phyloP scores from a whole-genome alignment of 345 rosid species.

The Salix udensis region DNA sequence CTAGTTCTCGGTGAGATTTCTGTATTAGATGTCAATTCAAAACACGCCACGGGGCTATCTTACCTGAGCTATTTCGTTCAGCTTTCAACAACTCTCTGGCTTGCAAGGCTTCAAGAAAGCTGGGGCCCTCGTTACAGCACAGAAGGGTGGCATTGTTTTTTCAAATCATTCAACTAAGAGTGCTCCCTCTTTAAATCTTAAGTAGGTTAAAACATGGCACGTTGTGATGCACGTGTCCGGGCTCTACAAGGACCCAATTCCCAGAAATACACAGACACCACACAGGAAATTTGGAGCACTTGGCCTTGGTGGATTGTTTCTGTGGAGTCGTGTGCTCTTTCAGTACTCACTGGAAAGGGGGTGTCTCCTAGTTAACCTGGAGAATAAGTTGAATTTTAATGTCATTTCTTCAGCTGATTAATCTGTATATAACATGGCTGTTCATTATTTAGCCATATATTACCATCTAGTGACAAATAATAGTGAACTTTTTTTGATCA shows the following conservation, averaged over 20 bases:
- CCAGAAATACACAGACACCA: neutral
- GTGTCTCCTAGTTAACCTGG: no score
- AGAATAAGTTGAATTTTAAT: no score
- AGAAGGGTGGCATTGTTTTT: neutral
- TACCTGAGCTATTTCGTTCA: no score
- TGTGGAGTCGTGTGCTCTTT: no score
- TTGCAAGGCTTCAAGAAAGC: no score
- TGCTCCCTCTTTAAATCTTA: neutral
- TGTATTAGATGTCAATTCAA: no score
- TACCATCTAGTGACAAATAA: neutral
- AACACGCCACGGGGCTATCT: no score
- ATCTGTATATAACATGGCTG: neutral
- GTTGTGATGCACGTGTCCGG: neutral
- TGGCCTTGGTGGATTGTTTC: neutral
- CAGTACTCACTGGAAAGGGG: no score
- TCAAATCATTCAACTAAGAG: neutral
- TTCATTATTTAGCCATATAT: neutral
- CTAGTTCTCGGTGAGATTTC: no score
- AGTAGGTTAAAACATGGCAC: neutral
- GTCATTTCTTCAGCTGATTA: neutral
- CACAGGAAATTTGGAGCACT: neutral
- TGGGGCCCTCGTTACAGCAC: neutral
- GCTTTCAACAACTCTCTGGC: no score
- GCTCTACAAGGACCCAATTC: neutral
- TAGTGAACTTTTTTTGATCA: neutral